Evolutionary conservation across 768 basidiomycete species (phyloP), one percentile per base, ranked within the genome.

Genomic region (Coprinellus micaceus): DNA sequence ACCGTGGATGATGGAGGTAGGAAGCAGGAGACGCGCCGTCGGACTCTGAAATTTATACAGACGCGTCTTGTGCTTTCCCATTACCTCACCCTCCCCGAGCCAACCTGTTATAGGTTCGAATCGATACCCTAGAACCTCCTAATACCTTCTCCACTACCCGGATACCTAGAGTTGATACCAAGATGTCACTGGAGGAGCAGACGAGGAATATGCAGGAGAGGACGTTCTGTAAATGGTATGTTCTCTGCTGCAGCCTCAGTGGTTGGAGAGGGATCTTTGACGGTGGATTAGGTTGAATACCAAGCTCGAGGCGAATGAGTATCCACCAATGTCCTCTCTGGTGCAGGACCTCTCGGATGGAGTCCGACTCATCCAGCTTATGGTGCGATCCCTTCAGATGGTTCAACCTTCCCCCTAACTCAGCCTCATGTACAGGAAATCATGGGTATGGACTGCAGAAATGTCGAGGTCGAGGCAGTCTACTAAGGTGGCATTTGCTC

Each of bases 281-380:
- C 56, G 55, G 12, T 43, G 58, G 11, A 59, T 53, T 61, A 98
- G 96, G 97, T 78, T 98, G 57, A 99, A 98, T 66, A 92, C 94
- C 9, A 95, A 96, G 68, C 82, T 99, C 28, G 94, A 98, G 67
- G 77, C 82, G 3, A 81, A 89, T 60, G 88, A 87, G 57, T 83
- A 94, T 65, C 88, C 89, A 5, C 83, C 92, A 12, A 95, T 99
- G 91, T 79, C 78, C 10, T 93, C 94, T 49, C 81, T 99, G 5
- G 88, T 93, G 25, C 80, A 82, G 53, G 97, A 98, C 77, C 83
- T 98, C 52, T 92, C 89, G 4, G 95, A 98, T 74, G 97, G 97
- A 30, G 94, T 97, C 19, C 85, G 91, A 59, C 80, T 99, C 40
- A 97, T 98, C 60, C 95, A 98, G 68, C 81, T 99, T 30, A 93